Base-by-base conservation (phyloP, 257 asterid genomes). In the Solanum tarijense region DNA sequence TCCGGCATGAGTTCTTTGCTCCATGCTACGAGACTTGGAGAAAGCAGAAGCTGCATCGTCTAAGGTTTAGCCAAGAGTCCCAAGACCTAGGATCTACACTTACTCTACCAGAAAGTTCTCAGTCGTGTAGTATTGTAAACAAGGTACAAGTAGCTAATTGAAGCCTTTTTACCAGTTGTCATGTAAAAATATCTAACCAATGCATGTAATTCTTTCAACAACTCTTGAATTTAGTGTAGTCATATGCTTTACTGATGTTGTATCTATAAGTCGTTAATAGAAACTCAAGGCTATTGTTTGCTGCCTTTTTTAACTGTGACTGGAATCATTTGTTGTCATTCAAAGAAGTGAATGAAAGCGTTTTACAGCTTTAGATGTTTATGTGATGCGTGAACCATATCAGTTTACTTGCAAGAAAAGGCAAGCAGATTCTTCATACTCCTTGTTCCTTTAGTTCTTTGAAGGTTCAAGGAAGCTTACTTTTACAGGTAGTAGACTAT, bases 1-100 rank as follows among this genome's bases (percentile, higher is more conserved):
- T 96, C 35, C 88, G 89, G 87, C 99, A 97, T 3, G 95, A 92
- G 3, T 97, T 91, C 90, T 96, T 97, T 36, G 29, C 84, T 69
- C 91, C 94, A 6, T 93, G 98, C 90, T 93, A 86, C 16, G 94
- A 93, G 89, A 89, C 92, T 39, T 20, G 92, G 14, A 90, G 91
- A 91, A 93, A 90, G 90, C 94, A 90, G 11, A 93, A 93, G 92
- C 85, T 91, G 88, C 90, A 27, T 12, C 89, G 91, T 65, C 94
- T 92, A 92, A 92, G 92, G 62, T 52, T 38, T 46, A 79, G 82
- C 87, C 69, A n/a, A 60, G 92, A 88, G 86, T 58, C 66, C 83
- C 79, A n/a, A 68, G 91, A 88, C 83, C 13, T 86, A 84, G 88
- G 87, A 34, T 62, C 87, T 23, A 71, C 78, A 46, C 41, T 27